phyloP scores from a whole-genome alignment of 2,329 filamentous ascomycete genomes.

The Teratosphaeria zuluensis region DNA sequence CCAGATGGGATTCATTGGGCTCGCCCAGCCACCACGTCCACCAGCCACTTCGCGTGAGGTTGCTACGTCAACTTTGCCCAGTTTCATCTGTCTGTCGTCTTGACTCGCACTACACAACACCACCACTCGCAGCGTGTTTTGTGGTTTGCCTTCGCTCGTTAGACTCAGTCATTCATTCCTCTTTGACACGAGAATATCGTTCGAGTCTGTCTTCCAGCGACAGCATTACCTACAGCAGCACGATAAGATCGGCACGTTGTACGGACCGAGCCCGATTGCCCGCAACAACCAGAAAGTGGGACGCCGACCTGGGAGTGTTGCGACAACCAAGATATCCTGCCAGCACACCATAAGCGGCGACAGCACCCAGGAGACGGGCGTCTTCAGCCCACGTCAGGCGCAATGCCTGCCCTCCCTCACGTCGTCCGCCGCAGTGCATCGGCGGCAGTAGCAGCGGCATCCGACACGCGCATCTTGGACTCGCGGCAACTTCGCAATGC shows the following conservation, averaged over 20 bases:
- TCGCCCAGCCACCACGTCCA: background rate
- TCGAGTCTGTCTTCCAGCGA: background rate
- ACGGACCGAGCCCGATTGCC: background rate
- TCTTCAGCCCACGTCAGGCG: background rate
- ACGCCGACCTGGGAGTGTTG: background rate
- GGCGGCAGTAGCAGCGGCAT: conserved; percentile 3
- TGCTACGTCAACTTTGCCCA: background rate
- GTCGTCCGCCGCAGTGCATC: conserved; percentile 6
- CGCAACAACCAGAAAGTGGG: background rate
- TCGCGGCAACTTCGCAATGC: conserved; percentile 14
- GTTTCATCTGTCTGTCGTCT: background rate
- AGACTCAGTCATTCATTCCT: background rate
- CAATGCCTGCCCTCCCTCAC: conserved; percentile 12
- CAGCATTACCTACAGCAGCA: background rate
- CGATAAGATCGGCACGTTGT: background rate
- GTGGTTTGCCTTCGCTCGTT: background rate
- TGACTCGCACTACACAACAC: background rate
- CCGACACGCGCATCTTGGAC: conserved; percentile 18
- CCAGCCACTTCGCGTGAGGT: background rate
- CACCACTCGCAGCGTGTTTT: background rate
- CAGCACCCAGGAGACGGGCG: background rate
- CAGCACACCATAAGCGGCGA: background rate
- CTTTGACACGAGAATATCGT: background rate
- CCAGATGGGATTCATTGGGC: background rate
- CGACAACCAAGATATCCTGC: too few relatives aligned